Evolutionary conservation across 345 rosid species (phyloP).

Genomic region (Populus deltoides): DNA sequence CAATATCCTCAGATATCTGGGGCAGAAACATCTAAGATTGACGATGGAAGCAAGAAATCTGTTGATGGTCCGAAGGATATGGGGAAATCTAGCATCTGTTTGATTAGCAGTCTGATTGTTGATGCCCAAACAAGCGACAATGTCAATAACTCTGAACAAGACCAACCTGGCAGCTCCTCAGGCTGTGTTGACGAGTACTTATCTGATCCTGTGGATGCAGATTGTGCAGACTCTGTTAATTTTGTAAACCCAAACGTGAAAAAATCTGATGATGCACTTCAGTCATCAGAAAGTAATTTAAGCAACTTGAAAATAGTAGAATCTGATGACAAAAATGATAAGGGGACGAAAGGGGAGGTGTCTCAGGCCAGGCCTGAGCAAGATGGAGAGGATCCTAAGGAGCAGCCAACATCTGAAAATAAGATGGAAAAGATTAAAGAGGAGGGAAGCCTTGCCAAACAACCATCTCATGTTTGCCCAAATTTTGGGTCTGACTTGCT

Average conservation of each 20-base stretch:
- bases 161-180: slow-evolving; percentile 35
- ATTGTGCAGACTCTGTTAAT: slow-evolving; percentile 31
- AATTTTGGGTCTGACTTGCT: slow-evolving; percentile 19
- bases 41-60: slow-evolving; percentile 14
- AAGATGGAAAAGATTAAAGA: slow-evolving; percentile 12
- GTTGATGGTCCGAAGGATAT: slow-evolving; percentile 4
- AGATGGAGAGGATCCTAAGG: slow-evolving; percentile 19
- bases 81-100: slow-evolving; percentile 16
- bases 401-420: slow-evolving; percentile 13
- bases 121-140: slow-evolving; percentile 18
- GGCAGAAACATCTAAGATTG: slow-evolving; percentile 13
- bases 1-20: slow-evolving; percentile 17
- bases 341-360: slow-evolving; percentile 8
- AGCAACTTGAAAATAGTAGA: slow-evolving; percentile 5
- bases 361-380: slow-evolving; percentile 6
- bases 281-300: slow-evolving; percentile 18
- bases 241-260: slow-evolving; percentile 7
- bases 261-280: slow-evolving; percentile 15
- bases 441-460: slow-evolving; percentile 5
- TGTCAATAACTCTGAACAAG: slow-evolving; percentile 13
- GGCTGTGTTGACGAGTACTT: slow-evolving; percentile 40
- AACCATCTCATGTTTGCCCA: slow-evolving; percentile 16
- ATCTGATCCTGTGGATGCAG: slow-evolving; percentile 38
- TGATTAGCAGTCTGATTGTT: slow-evolving; percentile 4
- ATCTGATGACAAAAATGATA: slow-evolving; percentile 12